Base-by-base conservation (phyloP, 441 rosid species). In the Mallotus japonicus region DNA sequence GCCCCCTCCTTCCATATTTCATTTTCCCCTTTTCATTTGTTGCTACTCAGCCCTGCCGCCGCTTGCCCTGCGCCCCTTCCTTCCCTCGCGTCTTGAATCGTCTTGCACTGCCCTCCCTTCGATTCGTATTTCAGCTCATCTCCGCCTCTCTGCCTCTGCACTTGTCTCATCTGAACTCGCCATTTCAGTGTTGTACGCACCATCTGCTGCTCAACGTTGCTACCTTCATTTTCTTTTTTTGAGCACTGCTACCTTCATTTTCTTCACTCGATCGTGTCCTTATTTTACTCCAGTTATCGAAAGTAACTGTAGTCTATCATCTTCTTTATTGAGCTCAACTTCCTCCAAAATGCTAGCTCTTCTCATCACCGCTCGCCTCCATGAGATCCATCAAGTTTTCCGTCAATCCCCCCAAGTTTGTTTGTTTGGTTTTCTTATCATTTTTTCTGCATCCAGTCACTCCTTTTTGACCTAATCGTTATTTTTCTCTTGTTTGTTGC, bases 381-480 rank as follows among this genome's bases (percentile, higher is more conserved):
- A 77, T 54, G 96, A 91, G 88, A 87, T 95, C 87, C 90, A 91
- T 79, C 95, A 85, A 77, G 90, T 74, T 77, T 79, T 95, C 81
- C 85, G 90, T 70, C 88, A 80, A 78, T 75, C 85, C 58, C 61
- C 85, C 71, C 91, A 87, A 90, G 97, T 93, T 73, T 64, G 40
- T 37, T 37, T 37, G 40, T 37, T 4, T 19, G 51, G 44, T 28
- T 60, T 72, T 64, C 42, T 40, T 62, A 22, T 59, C 62, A 12
- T 70, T 73, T 67, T 77, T 73, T 3, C 42, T 19, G 34, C 67
- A 28, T 83, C 71, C 58, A 64, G 72, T 44, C 75, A 53, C 42
- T 24, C 42, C 15, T 50, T 66, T 57, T 54, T 72, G 59, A 60
- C 78, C 81, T 83, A 78, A 75, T 73, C 50, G 42, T 34, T 60